Conservation (phyloP, 768 basidiomycete genomes). For the Clitopilus hobsonii region DNA sequence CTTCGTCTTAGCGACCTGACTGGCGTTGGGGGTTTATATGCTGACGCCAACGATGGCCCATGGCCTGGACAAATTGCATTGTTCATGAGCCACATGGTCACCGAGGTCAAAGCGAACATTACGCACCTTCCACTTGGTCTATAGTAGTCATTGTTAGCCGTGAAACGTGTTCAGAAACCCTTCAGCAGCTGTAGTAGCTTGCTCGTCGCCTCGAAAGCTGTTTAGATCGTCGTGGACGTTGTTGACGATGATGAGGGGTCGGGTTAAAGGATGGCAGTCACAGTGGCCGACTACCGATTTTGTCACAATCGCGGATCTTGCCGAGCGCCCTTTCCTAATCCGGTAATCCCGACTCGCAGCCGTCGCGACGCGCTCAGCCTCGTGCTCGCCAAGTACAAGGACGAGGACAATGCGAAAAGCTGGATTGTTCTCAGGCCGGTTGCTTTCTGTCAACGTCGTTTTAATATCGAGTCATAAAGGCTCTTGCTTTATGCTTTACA, state of each 20-base stretch:
- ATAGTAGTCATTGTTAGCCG: background rate
- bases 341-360: background rate
- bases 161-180: background rate
- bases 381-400: background rate
- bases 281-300: background rate
- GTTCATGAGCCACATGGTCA: slow-evolving; percentile 14
- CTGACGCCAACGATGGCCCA: slow-evolving; percentile 3
- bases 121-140: background rate
- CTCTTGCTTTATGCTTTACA: too few relatives aligned
- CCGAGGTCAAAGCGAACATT: slow-evolving; percentile 11
- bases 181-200: background rate
- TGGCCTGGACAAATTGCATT: slow-evolving; percentile 8
- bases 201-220: background rate
- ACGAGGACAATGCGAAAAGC: background rate
- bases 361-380: background rate
- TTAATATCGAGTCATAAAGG: too few relatives aligned
- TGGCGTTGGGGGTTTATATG: slow-evolving; percentile 10
- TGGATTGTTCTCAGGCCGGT: background rate
- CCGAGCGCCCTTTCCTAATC: background rate
- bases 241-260: background rate
- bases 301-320: slow-evolving; percentile 1
- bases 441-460: background rate
- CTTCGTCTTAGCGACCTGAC: background rate
- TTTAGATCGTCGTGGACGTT: background rate
- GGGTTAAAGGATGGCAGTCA: background rate